Percentiles rank a stretch among this genome's conserved stretches.
These are phyloP conservation scores for Coix lacrymajobi DNA, from an alignment of 176 grass and related monocot genomes.

Conservation along the genomic window DNA sequence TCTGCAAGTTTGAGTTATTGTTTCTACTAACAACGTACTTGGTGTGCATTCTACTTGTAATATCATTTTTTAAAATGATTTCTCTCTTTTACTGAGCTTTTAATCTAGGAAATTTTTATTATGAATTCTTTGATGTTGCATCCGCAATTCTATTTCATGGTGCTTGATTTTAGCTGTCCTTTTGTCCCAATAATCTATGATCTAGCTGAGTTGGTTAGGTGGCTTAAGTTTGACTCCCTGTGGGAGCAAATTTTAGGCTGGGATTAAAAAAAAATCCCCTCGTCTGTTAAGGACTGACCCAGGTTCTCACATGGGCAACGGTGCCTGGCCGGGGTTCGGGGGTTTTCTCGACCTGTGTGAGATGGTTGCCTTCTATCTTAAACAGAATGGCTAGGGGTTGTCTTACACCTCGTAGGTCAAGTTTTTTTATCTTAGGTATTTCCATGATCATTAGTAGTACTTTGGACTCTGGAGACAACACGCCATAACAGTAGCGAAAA, in stretches of 20 bases:
- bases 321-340: too few relatives aligned
- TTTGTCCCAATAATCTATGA: neutral
- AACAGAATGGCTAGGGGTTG: neutral
- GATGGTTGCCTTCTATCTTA: neutral
- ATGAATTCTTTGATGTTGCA: neutral
- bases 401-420: neutral
- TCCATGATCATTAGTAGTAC: slow-evolving; percentile 5
- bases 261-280: neutral
- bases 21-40: neutral
- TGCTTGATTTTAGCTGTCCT: slow-evolving; percentile 2
- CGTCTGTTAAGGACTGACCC: neutral
- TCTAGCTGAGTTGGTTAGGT: too few relatives aligned
- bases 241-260: neutral
- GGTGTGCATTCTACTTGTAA: neutral
- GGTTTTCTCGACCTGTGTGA: too few relatives aligned
- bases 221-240: too few relatives aligned
- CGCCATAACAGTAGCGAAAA: neutral
- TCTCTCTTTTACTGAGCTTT: neutral
- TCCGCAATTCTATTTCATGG: neutral
- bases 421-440: neutral
- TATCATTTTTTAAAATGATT: slow-evolving; percentile 5
- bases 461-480: neutral
- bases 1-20: slow-evolving; percentile 1
- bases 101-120: neutral
- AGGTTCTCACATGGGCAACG: neutral